Evolutionary conservation across 2,329 filamentous ascomycete species (phyloP), one percentile per base, ranked within the genome.

Genomic region (Dothistroma septosporum): DNA sequence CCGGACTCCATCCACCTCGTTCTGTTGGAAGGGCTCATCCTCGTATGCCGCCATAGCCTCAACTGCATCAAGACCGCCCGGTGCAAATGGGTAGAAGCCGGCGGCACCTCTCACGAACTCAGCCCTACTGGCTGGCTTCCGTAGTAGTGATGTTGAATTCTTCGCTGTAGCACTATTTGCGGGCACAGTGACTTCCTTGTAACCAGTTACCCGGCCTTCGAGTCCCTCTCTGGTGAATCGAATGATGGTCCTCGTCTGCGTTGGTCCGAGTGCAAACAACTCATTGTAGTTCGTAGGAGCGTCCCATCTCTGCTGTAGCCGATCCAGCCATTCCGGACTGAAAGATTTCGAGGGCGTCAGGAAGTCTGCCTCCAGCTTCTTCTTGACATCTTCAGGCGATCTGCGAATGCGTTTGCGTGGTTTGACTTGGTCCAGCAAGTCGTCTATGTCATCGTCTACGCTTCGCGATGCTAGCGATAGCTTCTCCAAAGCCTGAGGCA

Each of bases 51-150:
- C 91, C 10, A 92, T 87, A 2, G 90, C 89, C 74, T 96, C 90
- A 22, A 97, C 88, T 1, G 87, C 86, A 62, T 97, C 92, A 14
- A 97, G 77, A 1, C 94, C 94, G 58, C 92, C 92, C 0, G 93
- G 93, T 0, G 92, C 88, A 76, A 97, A 97, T 0, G 93, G 93
- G 61, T 96, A 95, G 78, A 95, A 97, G 0, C 93, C 93, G 8
- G 92, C 91, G 37, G 90, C 92, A 14, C 94, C 94, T 63, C 93
- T 85, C 12, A 97, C 92, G 75, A 97, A 96, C 54, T 97, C 92
- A 32, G 90, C 91, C 64, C 90, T 85, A 60, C 86, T 87, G 14
- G 91, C 93, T 3, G 93, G 93, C 72, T 95, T 95, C 50, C 94
- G 85, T 16, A 90, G 79, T 46, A 97, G 81, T 5, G 92, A 96